Evolutionary conservation across 495 filamentous ascomycete genomes (phyloP).

Genomic region (Pseudomonodictys pantanalensis): DNA sequence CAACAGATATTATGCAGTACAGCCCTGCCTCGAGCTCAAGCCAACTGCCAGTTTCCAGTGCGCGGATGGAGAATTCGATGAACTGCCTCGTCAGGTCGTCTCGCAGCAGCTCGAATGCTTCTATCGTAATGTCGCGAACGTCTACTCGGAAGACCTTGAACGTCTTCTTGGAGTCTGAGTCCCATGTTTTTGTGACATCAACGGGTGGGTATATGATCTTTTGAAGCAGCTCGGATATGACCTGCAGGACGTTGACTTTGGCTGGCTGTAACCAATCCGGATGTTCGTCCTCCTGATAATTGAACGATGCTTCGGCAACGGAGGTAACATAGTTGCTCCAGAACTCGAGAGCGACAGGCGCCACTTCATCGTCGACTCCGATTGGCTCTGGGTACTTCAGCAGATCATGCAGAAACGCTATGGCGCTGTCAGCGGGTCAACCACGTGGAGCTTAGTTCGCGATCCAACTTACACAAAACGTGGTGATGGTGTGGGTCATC

Average conservation of each 20-base stretch:
- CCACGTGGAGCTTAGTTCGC: no score
- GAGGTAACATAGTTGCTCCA: conserved; percentile 72
- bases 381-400: conserved; percentile 70
- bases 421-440: not conserved
- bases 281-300: conserved; percentile 36
- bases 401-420: conserved; percentile 54
- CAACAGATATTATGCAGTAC: conserved; percentile 73
- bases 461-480: conserved; percentile 23
- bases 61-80: conserved; percentile 58
- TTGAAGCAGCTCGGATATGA: conserved; percentile 57
- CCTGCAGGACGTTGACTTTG: conserved; percentile 49
- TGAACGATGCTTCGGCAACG: conserved; percentile 42
- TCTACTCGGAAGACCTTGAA: conserved; percentile 80
- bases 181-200: conserved; percentile 52
- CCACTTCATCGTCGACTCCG: conserved; percentile 73
- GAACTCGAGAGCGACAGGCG: conserved; percentile 75
- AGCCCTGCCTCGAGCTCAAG: conserved; percentile 73
- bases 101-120: conserved; percentile 69
- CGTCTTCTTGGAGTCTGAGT: conserved; percentile 63
- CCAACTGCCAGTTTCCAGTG: conserved; percentile 63
- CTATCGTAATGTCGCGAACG: conserved; percentile 74
- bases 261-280: conserved; percentile 42
- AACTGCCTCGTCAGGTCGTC: conserved; percentile 67
- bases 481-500: conserved; percentile 20
- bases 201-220: conserved; percentile 51